A percentile compares a stretch with the other conserved stretches of the same genome.
Evolutionary conservation across 768 basidiomycete genomes (phyloP).

Genomic region (Lactarius psammicola): DNA sequence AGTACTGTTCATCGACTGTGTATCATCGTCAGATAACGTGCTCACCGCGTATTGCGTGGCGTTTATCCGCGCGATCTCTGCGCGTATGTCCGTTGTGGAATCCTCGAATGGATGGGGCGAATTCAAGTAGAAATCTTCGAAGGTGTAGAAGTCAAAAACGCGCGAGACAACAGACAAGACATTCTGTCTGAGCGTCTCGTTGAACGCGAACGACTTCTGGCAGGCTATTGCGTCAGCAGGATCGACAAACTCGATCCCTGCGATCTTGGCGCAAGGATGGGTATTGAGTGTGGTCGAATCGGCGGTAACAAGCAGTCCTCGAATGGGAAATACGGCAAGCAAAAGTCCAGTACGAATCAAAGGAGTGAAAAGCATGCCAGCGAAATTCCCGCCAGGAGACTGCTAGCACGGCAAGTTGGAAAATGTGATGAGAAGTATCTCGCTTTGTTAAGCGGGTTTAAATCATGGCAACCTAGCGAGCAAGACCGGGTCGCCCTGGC

Average conservation of each 20-base stretch:
- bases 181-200: slow-evolving; percentile 41
- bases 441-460: background rate
- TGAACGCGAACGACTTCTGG: slow-evolving; percentile 39
- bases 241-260: slow-evolving; percentile 43
- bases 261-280: slow-evolving; percentile 39
- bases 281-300: slow-evolving; percentile 1
- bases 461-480: background rate
- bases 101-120: slow-evolving; percentile 42
- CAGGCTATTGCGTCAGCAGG: slow-evolving; percentile 54
- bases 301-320: background rate
- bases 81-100: slow-evolving; percentile 54
- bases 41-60: slow-evolving; percentile 47
- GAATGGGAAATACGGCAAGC: background rate
- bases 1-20: background rate
- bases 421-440: background rate
- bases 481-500: background rate
- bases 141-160: slow-evolving; percentile 43
- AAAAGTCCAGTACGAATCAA: background rate
- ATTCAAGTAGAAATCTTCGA: slow-evolving; percentile 40
- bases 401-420: background rate
- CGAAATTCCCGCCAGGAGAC: background rate
- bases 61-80: slow-evolving; percentile 48
- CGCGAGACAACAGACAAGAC: slow-evolving; percentile 37
- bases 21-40: background rate
- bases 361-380: slow-evolving; percentile 3